Evolutionary conservation across 768 basidiomycete species (phyloP).

Genomic region (Mycena maculata): DNA sequence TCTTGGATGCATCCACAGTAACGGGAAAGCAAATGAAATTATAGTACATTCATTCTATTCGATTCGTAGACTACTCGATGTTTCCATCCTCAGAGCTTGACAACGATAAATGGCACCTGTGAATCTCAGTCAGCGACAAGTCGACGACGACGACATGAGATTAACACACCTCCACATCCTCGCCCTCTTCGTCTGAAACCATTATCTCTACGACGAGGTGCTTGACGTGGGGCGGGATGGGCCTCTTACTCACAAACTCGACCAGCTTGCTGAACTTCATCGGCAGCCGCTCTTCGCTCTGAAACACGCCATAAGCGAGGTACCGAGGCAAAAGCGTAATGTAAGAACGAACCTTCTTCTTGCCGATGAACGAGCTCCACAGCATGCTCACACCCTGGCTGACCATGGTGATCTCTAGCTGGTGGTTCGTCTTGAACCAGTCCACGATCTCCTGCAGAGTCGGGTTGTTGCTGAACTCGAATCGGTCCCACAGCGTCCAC

Average conservation of each 20-base stretch:
- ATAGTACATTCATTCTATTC: conserved; percentile 28
- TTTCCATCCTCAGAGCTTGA: conserved; percentile 60
- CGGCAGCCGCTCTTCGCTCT: conserved; percentile 89
- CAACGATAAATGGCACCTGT: conserved; percentile 89
- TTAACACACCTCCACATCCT: conserved; percentile 88
- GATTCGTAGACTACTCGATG: background rate
- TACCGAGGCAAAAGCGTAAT: conserved; percentile 8
- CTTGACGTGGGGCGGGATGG: conserved; percentile 84
- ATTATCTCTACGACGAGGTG: conserved; percentile 94
- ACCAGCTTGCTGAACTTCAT: conserved; percentile 94
- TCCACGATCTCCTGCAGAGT: conserved; percentile 86
- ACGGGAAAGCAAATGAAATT: no score
- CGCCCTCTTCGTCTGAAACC: conserved; percentile 90
- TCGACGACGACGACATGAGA: background rate
- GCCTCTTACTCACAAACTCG: conserved; percentile 95
- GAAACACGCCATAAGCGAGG: conserved; percentile 9
- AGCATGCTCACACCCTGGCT: conserved; percentile 98
- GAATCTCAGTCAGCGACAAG: conserved; percentile 9
- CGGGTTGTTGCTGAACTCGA: conserved; percentile 91
- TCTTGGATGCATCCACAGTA: no score
- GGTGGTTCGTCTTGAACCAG: conserved; percentile 88
- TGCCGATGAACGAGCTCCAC: conserved; percentile 93
- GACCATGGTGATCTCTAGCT: conserved; percentile 93
- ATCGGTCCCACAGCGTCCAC: conserved; percentile 99
- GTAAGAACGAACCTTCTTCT: conserved; percentile 84